Evolutionary conservation across 179 eudicot species (phyloP).

Genomic region (Actinidia arguta): DNA sequence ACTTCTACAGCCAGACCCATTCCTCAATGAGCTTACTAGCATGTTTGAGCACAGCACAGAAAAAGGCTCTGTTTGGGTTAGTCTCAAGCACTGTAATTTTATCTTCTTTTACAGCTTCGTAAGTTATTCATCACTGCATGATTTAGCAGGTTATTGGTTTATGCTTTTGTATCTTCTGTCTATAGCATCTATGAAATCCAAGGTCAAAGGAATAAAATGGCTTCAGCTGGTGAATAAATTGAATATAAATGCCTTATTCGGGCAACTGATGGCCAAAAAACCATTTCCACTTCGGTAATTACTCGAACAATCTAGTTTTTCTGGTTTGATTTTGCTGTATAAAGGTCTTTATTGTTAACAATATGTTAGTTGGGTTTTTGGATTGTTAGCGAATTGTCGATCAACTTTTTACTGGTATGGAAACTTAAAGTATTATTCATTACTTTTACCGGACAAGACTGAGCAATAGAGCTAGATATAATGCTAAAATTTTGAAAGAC

Average conservation of each 20-base stretch:
- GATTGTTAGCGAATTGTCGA: too few species aligned
- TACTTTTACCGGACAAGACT: background rate
- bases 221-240: constrained; percentile 53
- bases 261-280: constrained; percentile 91
- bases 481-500: background rate
- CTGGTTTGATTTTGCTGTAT: background rate
- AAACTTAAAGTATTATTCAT: background rate
- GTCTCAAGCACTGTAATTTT: constrained; percentile 74
- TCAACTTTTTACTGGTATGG: too few species aligned
- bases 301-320: background rate
- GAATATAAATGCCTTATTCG: constrained; percentile 81
- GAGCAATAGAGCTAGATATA: background rate
- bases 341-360: background rate
- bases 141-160: constrained; percentile 2
- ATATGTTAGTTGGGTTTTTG: background rate
- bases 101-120: background rate
- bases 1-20: constrained; percentile 73
- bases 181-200: constrained; percentile 76
- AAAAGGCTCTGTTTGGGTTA: constrained; percentile 86
- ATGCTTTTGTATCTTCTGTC: constrained; percentile 18
- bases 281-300: constrained; percentile 69
- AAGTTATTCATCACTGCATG: background rate
- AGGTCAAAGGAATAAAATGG: constrained; percentile 67
- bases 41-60: constrained; percentile 84
- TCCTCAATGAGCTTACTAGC: constrained; percentile 74